A percentile compares a stretch with the other conserved stretches of the same genome.
These are phyloP conservation scores for Decorospora gaudefroyi DNA, from an alignment of 2,329 filamentous ascomycete species.

Conservation along the genomic window DNA sequence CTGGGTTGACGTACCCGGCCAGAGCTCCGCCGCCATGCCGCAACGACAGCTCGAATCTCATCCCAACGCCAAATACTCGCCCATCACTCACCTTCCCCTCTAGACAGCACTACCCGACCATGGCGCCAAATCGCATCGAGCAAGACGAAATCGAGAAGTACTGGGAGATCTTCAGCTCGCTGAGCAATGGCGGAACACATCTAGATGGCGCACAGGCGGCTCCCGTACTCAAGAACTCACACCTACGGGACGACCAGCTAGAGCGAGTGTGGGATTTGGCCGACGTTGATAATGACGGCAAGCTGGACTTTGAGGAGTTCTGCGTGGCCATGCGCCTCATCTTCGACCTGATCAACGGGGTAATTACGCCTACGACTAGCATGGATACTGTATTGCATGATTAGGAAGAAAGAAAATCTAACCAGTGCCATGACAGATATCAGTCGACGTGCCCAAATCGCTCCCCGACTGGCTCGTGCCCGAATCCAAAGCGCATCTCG, in stretches of 20 bases:
- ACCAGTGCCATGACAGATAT: slow-evolving; percentile 65
- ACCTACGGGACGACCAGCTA: slow-evolving; percentile 78
- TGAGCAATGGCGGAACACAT: slow-evolving; percentile 65
- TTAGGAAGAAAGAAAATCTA: slow-evolving; percentile 2
- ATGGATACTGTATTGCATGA: background rate
- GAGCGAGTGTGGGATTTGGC: slow-evolving; percentile 96
- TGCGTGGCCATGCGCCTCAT: slow-evolving; percentile 98
- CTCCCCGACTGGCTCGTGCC: slow-evolving; percentile 97
- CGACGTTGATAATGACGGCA: slow-evolving; percentile 96
- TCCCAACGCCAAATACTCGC: slow-evolving; percentile 4
- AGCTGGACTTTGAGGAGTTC: slow-evolving; percentile 98
- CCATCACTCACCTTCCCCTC: background rate
- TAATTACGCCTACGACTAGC: slow-evolving; percentile 48
- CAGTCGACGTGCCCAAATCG: slow-evolving; percentile 73
- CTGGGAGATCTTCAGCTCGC: slow-evolving; percentile 77
- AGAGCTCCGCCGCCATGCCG: slow-evolving; percentile 22
- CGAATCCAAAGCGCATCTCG: slow-evolving; percentile 65
- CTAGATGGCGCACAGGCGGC: slow-evolving; percentile 72
- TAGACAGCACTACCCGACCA: slow-evolving; percentile 21
- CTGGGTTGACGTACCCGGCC: slow-evolving; percentile 12
- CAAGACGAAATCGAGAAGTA: slow-evolving; percentile 77
- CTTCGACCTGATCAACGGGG: slow-evolving; percentile 95
- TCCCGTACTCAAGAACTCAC: slow-evolving; percentile 72
- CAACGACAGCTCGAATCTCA: slow-evolving; percentile 4
- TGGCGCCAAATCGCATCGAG: slow-evolving; percentile 63